phyloP scores from a whole-genome alignment of 306 rosid species.

The Trifolium fragiferum region DNA sequence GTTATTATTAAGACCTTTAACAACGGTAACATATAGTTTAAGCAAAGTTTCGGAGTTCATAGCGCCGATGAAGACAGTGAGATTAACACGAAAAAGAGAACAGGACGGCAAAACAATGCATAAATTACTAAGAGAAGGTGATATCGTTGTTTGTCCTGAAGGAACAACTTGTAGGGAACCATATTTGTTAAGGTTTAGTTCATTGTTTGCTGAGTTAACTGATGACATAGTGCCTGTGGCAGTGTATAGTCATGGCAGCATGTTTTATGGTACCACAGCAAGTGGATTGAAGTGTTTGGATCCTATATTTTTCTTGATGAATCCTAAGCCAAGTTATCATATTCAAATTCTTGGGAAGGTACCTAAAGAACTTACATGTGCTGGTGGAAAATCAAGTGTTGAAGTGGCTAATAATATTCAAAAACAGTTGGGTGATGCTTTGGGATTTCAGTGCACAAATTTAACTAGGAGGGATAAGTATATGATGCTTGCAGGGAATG shows the following conservation, averaged over 20 bases:
- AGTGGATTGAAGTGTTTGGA: conserved; percentile 89
- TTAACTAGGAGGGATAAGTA: conserved; percentile 90
- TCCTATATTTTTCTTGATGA: conserved; percentile 84
- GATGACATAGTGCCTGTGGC: conserved; percentile 94
- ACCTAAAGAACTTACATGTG: conserved; percentile 63
- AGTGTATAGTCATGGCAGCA: conserved; percentile 59
- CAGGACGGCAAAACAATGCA: conserved; percentile 75
- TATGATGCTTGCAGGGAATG: conserved; percentile 93
- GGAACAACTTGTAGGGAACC: conserved; percentile 99
- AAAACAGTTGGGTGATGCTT: conserved; percentile 61
- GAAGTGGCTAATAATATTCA: conserved; percentile 92
- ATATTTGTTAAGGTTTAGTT: conserved; percentile 81
- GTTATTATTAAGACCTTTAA: conserved; percentile 56
- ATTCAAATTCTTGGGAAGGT: conserved; percentile 71
- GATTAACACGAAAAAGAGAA: conserved; percentile 62
- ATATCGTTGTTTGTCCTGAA: conserved; percentile 94
- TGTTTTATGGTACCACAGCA: conserved; percentile 98
- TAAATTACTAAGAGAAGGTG: conserved; percentile 63
- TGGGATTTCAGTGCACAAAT: conserved; percentile 87
- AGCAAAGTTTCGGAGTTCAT: conserved; percentile 33
- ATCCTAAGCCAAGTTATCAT: conserved; percentile 72
- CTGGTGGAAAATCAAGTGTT: conserved; percentile 66
- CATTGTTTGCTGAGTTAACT: conserved; percentile 83
- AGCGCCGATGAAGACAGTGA: conserved; percentile 23
- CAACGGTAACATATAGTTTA: conserved; percentile 73